Base-by-base conservation (phyloP, 805 yeast species). In the Candida namnaoensis region DNA sequence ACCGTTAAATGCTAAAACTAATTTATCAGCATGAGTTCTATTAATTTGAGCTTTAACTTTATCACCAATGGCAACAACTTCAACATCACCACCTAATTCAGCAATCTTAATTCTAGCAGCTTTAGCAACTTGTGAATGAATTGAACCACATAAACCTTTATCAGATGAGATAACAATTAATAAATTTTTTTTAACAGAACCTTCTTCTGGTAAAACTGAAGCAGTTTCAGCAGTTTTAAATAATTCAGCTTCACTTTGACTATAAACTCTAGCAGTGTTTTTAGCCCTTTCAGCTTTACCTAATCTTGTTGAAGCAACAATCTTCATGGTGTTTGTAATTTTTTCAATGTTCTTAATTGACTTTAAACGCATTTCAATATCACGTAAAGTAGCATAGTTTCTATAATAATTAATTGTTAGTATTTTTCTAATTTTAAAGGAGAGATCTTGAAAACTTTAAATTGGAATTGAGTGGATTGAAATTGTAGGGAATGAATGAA, bases 301-400 rank as follows among this genome's bases (percentile, higher is more conserved):
- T 66, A 93, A 79, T 72, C 96, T 84, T 56, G 99, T 93, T 35
- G 98, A 91, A 35, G 99, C 99, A 60, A 93, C 99, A 70, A 93
- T 83, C 77, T 90, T 93, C 98, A 93, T 93, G 68, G 99, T 93
- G 73, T 93, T 93, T 72, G 99, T 93, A 73, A 93, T 93, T 76
- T 93, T 93, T 74, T 93, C 97, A 67, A 93, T 91, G 78, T 93
- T 93, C 77, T 91, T 93, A 67, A 93, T 93, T 52, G 97, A 88
- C 76, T 93, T 93, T 64, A 93, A 80, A 76, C 99, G 95, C 68
- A 78, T 84, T 76, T 93, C 99, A 62, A 93, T 95, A 71, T 93
- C 99, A 74, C 97, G 91, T 65, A 93, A 78, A 56, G 99, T 93
- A 60, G 99, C 99, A 75, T 88, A 91, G 75, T 81, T 82, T 83